Base-by-base conservation (phyloP, 371 early-diverging fungal genomes). In the Umbelopsis sp. region DNA sequence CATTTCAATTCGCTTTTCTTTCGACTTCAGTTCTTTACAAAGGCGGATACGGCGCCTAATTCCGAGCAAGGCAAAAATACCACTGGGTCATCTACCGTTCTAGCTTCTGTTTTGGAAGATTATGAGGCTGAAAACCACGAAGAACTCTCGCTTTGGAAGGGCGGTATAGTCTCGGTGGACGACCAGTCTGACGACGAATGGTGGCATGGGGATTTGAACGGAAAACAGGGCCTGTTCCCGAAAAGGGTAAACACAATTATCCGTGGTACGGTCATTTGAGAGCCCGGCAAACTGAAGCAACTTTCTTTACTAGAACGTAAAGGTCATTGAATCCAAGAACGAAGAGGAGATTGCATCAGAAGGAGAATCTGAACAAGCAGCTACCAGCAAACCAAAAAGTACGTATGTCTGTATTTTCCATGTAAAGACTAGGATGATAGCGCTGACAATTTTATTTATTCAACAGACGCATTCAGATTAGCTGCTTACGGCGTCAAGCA, bases 401-500 rank as follows among this genome's bases (percentile, higher is more conserved):
- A 44, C 4, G 38, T n/a, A 6, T 63, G 24, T 32, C 32, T 22
- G 22, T 22, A 22, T 22, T 22, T 22, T 29, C 29, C 1, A 29
- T 29, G 29, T 29, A 29, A 29, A 29, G 29, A 29, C 29, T 29
- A 29, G 4, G 29, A 65, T 63, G 50, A 68, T 45, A 71, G 46
- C 16, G 38, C 48, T 50, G 14, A 65, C 65, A 65, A 29, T 29
- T 50, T 20, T 32, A 29, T 44, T 41, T 38, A 53, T 44, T 18
- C 18, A 71, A 70, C 38, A 70, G 62, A 57, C 45, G 63, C 63
- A 10, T 85, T 87, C 75, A 87, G 75, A 67, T 74, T 86, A 63
- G 85, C 86, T 1, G 85, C 88, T 0, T 89, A 88, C 50, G 90
- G 90, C 52, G 90, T 90, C 25, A 86, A 88, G 68, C 83, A 87